A percentile compares a stretch with the other conserved stretches of the same genome.
phyloP scores from a whole-genome alignment of 805 yeast species.

The Candida peoriensis region DNA sequence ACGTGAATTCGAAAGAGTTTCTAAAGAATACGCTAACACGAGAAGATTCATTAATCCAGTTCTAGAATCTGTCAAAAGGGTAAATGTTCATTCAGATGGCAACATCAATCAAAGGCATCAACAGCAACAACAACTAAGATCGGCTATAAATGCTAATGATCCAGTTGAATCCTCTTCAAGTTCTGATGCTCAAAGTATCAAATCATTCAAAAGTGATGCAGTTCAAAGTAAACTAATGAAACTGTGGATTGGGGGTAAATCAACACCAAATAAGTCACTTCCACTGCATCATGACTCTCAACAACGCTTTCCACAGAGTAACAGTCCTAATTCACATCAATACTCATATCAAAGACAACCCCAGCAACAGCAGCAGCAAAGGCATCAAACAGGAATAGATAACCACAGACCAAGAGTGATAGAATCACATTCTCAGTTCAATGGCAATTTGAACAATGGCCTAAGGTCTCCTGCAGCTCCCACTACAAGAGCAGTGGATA shows the following conservation, averaged over 20 bases:
- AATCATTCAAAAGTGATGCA: slow-evolving; percentile 10
- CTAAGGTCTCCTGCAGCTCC: slow-evolving; percentile 25
- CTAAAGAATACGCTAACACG: slow-evolving; percentile 67
- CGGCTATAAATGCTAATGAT: not conserved
- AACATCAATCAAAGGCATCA: too few relatives aligned
- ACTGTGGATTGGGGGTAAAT: slow-evolving; percentile 21
- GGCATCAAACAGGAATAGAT: slow-evolving; percentile 3
- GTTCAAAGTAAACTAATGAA: slow-evolving; percentile 19
- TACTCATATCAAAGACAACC: slow-evolving; percentile 10
- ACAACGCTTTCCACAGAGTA: slow-evolving; percentile 3
- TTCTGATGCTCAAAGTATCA: not conserved
- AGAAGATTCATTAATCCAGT: slow-evolving; percentile 69
- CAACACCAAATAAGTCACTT: slow-evolving; percentile 7
- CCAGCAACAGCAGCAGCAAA: slow-evolving; percentile 13
- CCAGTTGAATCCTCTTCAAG: not conserved
- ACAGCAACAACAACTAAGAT: too few relatives aligned
- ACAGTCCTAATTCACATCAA: slow-evolving; percentile 9
- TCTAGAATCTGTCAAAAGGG: slow-evolving; percentile 53
- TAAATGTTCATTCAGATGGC: slow-evolving; percentile 27
- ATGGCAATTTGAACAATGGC: not conserved
- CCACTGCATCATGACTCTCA: slow-evolving; percentile 2
- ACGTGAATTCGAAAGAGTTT: slow-evolving; percentile 73
- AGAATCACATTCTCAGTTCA: not conserved
- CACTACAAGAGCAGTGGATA: slow-evolving; percentile 37
- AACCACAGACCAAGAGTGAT: slow-evolving; percentile 5